These are phyloP conservation scores for Globisporangium viniferum DNA, from an alignment of 352 stramenopile genomes.

Conservation along the genomic window DNA sequence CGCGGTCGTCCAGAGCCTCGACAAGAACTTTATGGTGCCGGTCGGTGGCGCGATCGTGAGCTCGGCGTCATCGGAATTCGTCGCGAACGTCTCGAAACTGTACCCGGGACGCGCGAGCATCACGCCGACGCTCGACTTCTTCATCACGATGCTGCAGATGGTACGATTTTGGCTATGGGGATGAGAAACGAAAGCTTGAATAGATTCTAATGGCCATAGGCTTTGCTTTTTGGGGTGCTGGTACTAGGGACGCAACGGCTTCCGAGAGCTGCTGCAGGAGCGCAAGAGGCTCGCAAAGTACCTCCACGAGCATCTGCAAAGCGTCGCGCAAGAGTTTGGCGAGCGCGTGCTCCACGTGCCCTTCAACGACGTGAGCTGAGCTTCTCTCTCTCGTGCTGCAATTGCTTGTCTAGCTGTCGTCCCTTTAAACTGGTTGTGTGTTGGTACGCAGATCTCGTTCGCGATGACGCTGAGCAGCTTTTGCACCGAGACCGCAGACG, in stretches of 20 bases:
- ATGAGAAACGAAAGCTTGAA: neutral
- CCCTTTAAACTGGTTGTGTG: neutral
- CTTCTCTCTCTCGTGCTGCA: neutral
- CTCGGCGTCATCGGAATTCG: conserved; percentile 64
- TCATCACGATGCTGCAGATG: conserved; percentile 99
- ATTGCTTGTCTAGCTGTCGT: neutral
- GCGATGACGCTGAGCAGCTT: conserved; percentile 89
- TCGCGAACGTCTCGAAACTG: conserved; percentile 87
- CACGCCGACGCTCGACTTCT: conserved; percentile 95
- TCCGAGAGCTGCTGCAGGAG: conserved; percentile 83
- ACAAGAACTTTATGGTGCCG: conserved; percentile 99
- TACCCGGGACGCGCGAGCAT: conserved; percentile 96
- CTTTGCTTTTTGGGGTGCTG: neutral
- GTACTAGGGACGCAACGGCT: conserved; percentile 70
- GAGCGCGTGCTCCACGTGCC: conserved; percentile 89
- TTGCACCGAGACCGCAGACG: conserved; percentile 22
- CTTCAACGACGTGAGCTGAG: conserved; percentile 80
- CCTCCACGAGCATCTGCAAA: conserved; percentile 72
- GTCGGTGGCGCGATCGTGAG: conserved; percentile 91
- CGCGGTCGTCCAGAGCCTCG: conserved; percentile 96
- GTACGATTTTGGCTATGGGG: conserved; percentile 35
- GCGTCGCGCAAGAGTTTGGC: conserved; percentile 79
- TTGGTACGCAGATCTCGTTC: conserved; percentile 61
- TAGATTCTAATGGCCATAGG: neutral
- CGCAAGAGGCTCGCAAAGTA: conserved; percentile 73